A percentile compares a stretch with the other conserved stretches of the same genome.
Conservation (phyloP, 2,329 filamentous ascomycete genomes). For the Colletotrichum musae region DNA sequence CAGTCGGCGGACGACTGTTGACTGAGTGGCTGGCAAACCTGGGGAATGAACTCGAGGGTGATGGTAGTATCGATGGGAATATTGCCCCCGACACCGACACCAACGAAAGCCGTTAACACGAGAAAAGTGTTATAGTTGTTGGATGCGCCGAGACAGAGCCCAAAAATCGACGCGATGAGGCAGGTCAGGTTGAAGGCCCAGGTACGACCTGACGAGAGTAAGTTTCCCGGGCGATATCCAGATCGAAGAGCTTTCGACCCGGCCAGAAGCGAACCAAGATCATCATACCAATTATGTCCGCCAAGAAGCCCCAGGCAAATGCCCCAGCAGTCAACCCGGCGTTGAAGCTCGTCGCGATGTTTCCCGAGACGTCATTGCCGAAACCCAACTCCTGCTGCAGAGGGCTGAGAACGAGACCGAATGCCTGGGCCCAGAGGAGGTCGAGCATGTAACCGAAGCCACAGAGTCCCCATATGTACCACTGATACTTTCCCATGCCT, state of each 20-base stretch:
- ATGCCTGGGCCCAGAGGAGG: conserved; percentile 71
- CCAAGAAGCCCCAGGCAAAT: conserved; percentile 68
- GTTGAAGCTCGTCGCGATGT: conserved; percentile 69
- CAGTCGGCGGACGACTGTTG: neutral
- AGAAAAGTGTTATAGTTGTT: conserved; percentile 66
- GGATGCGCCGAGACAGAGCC: conserved; percentile 64
- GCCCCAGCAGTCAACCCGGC: conserved; percentile 69
- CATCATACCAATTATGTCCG: conserved; percentile 61
- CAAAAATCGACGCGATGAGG: conserved; percentile 68
- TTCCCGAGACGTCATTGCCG: conserved; percentile 52
- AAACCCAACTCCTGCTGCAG: conserved; percentile 72
- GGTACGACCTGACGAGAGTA: conserved; percentile 54
- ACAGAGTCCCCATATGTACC: conserved; percentile 66
- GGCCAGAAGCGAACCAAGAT: neutral
- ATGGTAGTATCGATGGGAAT: conserved; percentile 71
- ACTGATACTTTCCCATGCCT: conserved; percentile 69
- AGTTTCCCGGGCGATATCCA: neutral
- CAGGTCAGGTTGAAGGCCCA: conserved; percentile 73
- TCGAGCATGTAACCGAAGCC: conserved; percentile 70
- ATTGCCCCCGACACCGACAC: conserved; percentile 67
- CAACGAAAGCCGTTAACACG: conserved; percentile 67
- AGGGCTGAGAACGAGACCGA: conserved; percentile 67
- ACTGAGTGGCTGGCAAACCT: conserved; percentile 46
- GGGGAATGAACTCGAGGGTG: conserved; percentile 68
- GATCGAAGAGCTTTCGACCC: conserved; percentile 9